A percentile compares a stretch with the other conserved stretches of the same genome.
Conservation (phyloP, 208 protist genomes). For the Leishmania tropica region DNA sequence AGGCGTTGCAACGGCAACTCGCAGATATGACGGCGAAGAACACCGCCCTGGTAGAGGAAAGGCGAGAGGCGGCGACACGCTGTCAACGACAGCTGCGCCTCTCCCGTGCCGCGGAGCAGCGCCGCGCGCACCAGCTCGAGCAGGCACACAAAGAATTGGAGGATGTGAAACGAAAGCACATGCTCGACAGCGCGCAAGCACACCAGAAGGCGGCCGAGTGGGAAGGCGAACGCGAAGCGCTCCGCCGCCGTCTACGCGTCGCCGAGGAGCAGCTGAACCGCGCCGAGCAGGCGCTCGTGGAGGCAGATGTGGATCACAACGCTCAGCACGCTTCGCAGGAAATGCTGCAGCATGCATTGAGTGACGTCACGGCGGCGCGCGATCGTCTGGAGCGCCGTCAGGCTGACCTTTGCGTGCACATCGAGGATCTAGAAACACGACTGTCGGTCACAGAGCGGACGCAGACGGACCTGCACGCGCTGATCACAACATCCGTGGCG, state of each 20-base stretch:
- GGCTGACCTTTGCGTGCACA: slow-evolving; percentile 19
- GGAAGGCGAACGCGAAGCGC: slow-evolving; percentile 12
- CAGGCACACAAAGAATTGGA: slow-evolving; percentile 28
- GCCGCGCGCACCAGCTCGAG: slow-evolving; percentile 15
- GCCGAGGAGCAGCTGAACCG: slow-evolving; percentile 2
- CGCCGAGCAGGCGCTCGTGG: slow-evolving; percentile 12
- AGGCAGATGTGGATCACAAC: slow-evolving; percentile 6
- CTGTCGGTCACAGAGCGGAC: slow-evolving; percentile 6
- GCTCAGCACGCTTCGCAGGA: slow-evolving; percentile 1
- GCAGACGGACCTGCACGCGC: slow-evolving; percentile 8
- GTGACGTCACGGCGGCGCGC: background rate
- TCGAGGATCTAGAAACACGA: slow-evolving; percentile 25
- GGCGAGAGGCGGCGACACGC: slow-evolving; percentile 10
- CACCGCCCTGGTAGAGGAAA: slow-evolving; percentile 1
- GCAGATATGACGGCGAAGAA: background rate
- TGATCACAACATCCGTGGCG: slow-evolving; percentile 4
- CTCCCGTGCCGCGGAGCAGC: slow-evolving; percentile 16
- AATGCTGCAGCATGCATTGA: slow-evolving; percentile 5
- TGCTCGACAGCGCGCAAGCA: background rate
- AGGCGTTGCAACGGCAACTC: background rate
- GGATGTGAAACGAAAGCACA: slow-evolving; percentile 12
- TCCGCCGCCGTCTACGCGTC: slow-evolving; percentile 5
- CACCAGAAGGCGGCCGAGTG: background rate
- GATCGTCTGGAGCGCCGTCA: slow-evolving; percentile 14
- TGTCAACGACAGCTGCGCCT: slow-evolving; percentile 7